Conservation (phyloP, 306 rosid species). For the Vigna radiata region DNA sequence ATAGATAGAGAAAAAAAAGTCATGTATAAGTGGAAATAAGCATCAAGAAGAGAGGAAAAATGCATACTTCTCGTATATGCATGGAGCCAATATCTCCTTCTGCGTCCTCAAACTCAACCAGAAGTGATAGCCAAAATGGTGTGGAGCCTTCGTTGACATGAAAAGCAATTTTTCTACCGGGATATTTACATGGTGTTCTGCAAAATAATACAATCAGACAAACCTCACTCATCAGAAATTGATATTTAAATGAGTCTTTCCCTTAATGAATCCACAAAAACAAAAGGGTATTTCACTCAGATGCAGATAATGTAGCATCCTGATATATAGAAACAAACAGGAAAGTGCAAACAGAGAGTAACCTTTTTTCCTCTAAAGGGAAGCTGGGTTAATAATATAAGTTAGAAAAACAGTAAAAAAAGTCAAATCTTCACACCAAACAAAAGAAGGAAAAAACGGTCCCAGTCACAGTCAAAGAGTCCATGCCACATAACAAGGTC, state of each 20-base stretch:
- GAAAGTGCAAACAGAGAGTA: conserved; percentile 5
- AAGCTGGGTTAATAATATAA: conserved; percentile 15
- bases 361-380: conserved; percentile 32
- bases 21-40: background rate
- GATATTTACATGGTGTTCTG: conserved; percentile 86
- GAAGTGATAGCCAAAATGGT: conserved; percentile 78
- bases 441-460: conserved; percentile 2
- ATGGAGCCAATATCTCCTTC: conserved; percentile 91
- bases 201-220: background rate
- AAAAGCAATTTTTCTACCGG: conserved; percentile 77
- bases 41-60: conserved; percentile 5
- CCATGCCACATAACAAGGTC: conserved; percentile 13
- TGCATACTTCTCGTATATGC: conserved; percentile 74
- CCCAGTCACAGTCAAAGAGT: conserved; percentile 43
- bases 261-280: conserved; percentile 31
- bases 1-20: no score
- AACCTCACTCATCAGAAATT: background rate
- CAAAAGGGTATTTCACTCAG: conserved; percentile 35
- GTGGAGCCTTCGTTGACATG: conserved; percentile 96
- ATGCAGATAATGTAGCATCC: conserved; percentile 1
- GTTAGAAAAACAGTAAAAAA: conserved; percentile 17
- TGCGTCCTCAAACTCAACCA: conserved; percentile 87
- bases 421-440: conserved; percentile 36
- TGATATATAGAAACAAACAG: conserved; percentile 35
- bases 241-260: conserved; percentile 26